Conservation (phyloP, 2,329 filamentous ascomycete species). For the Pseudocercospora fuligena region DNA sequence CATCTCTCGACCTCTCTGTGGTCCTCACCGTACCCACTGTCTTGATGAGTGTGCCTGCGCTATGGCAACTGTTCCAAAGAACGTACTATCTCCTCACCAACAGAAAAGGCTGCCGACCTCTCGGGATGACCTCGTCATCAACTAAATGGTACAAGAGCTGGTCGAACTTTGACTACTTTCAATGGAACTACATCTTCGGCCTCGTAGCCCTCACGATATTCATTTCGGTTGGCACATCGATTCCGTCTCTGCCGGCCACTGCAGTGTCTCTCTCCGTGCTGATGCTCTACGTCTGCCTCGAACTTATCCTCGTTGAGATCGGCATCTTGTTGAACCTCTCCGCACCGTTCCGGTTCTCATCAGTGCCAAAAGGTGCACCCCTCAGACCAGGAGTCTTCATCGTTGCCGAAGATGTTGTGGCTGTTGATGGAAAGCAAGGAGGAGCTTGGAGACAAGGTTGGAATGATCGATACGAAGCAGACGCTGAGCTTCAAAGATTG, state of each 20-base stretch:
- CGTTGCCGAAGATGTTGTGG: not conserved
- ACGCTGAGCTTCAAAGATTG: not conserved
- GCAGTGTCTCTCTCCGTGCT: not conserved
- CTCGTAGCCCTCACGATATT: not conserved
- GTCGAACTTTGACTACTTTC: not conserved
- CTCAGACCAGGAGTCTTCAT: not conserved
- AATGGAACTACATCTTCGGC: not conserved
- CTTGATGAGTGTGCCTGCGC: not conserved
- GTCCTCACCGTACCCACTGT: not conserved
- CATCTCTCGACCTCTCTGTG: not conserved
- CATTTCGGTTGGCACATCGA: not conserved
- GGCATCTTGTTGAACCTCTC: not conserved
- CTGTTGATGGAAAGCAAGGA: slow-evolving; percentile 14
- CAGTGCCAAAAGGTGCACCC: not conserved
- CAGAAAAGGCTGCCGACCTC: not conserved
- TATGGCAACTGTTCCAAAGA: not conserved
- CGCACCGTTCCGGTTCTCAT: not conserved
- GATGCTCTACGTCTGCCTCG: not conserved
- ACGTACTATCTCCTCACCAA: not conserved
- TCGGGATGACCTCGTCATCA: not conserved
- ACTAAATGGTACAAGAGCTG: not conserved
- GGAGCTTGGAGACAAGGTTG: slow-evolving; percentile 2
- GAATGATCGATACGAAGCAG: not conserved
- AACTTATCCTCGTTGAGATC: not conserved
- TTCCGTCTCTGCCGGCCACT: not conserved